These are phyloP conservation scores for Kazachstania kunashirensis DNA, from an alignment of 805 yeast species.

Conservation along the genomic window DNA sequence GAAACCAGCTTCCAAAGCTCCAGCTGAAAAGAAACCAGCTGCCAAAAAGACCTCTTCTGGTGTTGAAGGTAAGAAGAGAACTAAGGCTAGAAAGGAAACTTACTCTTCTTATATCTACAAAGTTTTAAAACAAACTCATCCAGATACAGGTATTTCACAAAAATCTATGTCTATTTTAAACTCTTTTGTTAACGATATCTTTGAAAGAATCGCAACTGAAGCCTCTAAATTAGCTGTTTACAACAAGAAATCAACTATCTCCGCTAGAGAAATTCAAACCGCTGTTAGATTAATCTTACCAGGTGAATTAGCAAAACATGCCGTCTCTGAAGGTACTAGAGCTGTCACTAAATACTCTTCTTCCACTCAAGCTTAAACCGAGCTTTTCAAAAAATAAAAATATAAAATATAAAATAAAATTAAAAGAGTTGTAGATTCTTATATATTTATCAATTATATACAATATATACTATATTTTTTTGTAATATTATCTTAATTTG, in stretches of 20 bases:
- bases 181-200: constrained; percentile 95
- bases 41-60: constrained; percentile 86
- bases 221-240: constrained; percentile 98
- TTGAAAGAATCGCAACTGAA: constrained; percentile 96
- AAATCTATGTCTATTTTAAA: constrained; percentile 98
- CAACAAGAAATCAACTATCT: constrained; percentile 95
- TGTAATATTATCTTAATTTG: no score
- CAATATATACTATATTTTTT: no score
- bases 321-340: constrained; percentile 97
- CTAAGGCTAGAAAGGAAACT: constrained; percentile 95
- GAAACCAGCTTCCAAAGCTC: constrained; percentile 34
- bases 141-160: constrained; percentile 98
- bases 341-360: constrained; percentile 95
- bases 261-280: constrained; percentile 97
- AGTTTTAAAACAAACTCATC: constrained; percentile 97
- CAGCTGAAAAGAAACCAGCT: constrained; percentile 42
- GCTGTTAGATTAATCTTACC: constrained; percentile 97
- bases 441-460: no score
- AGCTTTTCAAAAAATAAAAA: no score
- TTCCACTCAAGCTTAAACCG: constrained; percentile 37
- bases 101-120: constrained; percentile 97
- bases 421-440: no score
- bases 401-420: no score
- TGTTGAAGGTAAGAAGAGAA: constrained; percentile 78
- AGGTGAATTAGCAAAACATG: constrained; percentile 98